phyloP scores from a whole-genome alignment of 768 basidiomycete genomes.

The Daedaleopsis sinensis region DNA sequence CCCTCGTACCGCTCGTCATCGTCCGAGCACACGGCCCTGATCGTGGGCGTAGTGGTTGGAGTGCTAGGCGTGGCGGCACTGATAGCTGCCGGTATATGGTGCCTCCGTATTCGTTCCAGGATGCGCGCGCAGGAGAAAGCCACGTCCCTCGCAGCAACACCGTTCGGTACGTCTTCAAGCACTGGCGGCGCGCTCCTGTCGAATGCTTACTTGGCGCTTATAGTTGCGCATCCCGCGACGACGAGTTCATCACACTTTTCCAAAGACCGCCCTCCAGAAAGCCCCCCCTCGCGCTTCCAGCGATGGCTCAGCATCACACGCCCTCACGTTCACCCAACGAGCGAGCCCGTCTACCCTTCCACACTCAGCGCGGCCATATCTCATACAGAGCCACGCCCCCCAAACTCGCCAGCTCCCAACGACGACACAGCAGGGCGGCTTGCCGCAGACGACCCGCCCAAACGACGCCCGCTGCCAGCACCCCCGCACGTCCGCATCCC shows the following conservation, averaged over 20 bases:
- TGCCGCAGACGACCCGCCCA: not conserved
- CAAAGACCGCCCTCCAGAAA: not conserved
- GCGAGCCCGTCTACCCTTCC: no score
- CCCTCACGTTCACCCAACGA: no score
- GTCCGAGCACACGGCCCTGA: not conserved
- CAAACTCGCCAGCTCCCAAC: not conserved
- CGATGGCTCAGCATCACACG: no score
- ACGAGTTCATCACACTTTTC: not conserved
- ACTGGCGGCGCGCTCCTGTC: no score
- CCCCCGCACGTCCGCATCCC: not conserved
- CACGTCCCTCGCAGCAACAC: not conserved
- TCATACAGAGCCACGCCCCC: no score
- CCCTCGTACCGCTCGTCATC: not conserved
- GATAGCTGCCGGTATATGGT: not conserved
- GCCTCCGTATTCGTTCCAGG: conserved; percentile 5
- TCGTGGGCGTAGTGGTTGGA: conserved; percentile 5
- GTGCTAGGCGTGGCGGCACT: conserved; percentile 1
- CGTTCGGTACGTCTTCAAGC: not conserved
- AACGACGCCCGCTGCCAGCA: not conserved
- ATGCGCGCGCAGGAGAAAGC: not conserved
- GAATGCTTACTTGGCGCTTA: not conserved
- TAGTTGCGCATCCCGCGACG: not conserved
- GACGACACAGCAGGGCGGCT: not conserved
- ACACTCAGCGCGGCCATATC: no score
- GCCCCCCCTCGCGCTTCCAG: not conserved